Evolutionary conservation across 352 stramenopile species (phyloP).

Genomic region (Globisporangium camurandrum): DNA sequence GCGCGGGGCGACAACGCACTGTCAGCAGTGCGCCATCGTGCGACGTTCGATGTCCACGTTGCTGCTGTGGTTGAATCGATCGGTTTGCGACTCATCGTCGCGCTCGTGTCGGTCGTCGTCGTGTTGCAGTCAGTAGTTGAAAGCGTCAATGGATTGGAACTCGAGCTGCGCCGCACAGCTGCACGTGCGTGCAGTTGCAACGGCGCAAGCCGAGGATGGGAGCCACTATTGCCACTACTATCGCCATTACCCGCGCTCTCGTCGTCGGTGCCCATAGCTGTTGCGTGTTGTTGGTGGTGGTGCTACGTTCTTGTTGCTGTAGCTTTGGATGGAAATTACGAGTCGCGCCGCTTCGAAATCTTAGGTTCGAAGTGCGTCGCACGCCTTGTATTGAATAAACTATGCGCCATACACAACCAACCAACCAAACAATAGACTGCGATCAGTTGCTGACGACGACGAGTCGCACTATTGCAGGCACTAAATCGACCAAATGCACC

Average conservation of each 20-base stretch:
- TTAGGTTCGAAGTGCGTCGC: constrained; percentile 2
- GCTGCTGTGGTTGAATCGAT: too few relatives aligned
- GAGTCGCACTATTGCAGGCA: background rate
- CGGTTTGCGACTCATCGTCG: too few relatives aligned
- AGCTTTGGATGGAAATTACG: background rate
- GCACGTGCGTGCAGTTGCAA: too few relatives aligned
- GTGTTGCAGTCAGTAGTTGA: constrained; percentile 42
- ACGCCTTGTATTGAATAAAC: constrained; percentile 11
- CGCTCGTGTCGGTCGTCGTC: constrained; percentile 34
- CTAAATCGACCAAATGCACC: too few relatives aligned
- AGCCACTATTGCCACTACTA: constrained; percentile 14
- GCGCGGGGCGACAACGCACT: constrained; percentile 22
- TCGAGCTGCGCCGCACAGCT: too few relatives aligned
- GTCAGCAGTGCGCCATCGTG: background rate
- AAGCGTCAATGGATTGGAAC: too few relatives aligned
- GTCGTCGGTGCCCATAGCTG: constrained; percentile 12
- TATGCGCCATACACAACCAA: background rate
- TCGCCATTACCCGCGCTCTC: constrained; percentile 12
- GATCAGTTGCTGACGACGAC: background rate
- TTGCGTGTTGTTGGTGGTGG: background rate
- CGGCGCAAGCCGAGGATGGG: constrained; percentile 7
- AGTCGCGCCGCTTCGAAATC: constrained; percentile 8
- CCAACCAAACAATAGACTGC: background rate
- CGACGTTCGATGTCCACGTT: background rate
- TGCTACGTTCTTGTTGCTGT: background rate